Evolutionary conservation across 1,139 yeast genomes (phyloP), one percentile per base, ranked within the genome.

Genomic region (Chernovozyma sophiae-reginae): DNA sequence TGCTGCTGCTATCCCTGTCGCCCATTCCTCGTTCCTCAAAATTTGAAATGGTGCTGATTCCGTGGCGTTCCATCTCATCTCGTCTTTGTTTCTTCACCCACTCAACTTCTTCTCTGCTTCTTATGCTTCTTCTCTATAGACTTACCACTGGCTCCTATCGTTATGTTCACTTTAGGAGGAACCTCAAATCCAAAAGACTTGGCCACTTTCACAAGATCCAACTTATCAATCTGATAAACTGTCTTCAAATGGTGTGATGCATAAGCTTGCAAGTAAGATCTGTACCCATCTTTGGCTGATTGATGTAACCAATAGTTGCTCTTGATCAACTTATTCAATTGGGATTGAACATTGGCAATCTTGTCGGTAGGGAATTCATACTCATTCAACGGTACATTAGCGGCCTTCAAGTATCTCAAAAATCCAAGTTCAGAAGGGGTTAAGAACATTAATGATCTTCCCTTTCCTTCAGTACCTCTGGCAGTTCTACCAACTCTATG

Each of bases 401-500:
- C 97, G 7, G 95, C 95, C 62, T 92, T 92, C 56, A 92, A 75
- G 60, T 92, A 92, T 54, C 97, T 77, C 56, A 92, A 69, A 67
- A 92, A 94, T 4, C 98, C 98, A 39, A 94, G 75, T 63, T 92
- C 99, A 32, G 80, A 81, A 30, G 98, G 97, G 3, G 92, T 82
- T 60, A 92, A 72, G 63, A 92, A 92, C 97, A 92, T 90, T 45
- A 92, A 71, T 13, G 96, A 86, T 62, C 83, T 86, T 48, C 99
- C 99, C 57, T 83, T 83, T 40, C 96, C 97, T 35, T 76, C 59
- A 16, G 95, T 74, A 42, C 97, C 98, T 68, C 98, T 81, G 14
- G 98, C 98, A 20, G 98, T 92, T 72, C 98, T 82, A 46, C 98
- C 98, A 26, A 92, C 97, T 62, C 97, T 81, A 65, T 92, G 98